Evolutionary conservation across 805 yeast species (phyloP), one percentile per base, ranked within the genome.

Genomic region (Ogataea dorogensis): DNA sequence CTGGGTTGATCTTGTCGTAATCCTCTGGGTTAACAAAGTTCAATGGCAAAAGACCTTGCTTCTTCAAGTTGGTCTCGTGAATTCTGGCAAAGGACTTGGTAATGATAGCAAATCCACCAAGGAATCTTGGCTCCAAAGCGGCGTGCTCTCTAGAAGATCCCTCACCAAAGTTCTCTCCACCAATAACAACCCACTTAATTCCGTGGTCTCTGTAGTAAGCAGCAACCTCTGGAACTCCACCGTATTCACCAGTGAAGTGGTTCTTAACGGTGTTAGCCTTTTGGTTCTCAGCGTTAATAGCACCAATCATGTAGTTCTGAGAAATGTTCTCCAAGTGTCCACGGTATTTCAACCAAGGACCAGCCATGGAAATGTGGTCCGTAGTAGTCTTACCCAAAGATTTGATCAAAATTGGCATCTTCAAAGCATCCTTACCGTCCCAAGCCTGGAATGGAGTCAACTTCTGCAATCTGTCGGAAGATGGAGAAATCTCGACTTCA

Each of bases 71-170:
- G 57, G 98, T 91, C 79, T 91, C 98, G 75, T 91, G 98, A 61
- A 91, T 93, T 75, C 98, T 86, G 52, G 98, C 98, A 66, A 93
- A 93, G 31, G 97, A 89, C 72, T 87, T 91, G 67, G 96, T 87
- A 63, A 91, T 86, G 71, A 91, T 91, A 56, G 97, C 97, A 64
- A 86, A 87, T 59, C 94, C 98, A 77, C 97, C 97, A 64, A 91
- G 78, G 89, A 71, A 93, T 77, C 98, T 86, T 75, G 98, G 98
- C 79, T 89, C 96, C 66, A 91, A 79, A 56, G 98, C 98, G 64
- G 98, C 98, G 68, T 91, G 98, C 75, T 91, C 98, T 79, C 98
- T 87, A 57, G 98, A 91, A 47, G 97, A 89, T 75, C 98, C 98
- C 77, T 91, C 98, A 77, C 98, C 98, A 61, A 89, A 86, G 77